Percentiles rank a stretch among this genome's conserved stretches.
These are phyloP conservation scores for Sclerotinia sclerotiorum DNA, from an alignment of 2,329 filamentous ascomycete species.

Conservation along the genomic window DNA sequence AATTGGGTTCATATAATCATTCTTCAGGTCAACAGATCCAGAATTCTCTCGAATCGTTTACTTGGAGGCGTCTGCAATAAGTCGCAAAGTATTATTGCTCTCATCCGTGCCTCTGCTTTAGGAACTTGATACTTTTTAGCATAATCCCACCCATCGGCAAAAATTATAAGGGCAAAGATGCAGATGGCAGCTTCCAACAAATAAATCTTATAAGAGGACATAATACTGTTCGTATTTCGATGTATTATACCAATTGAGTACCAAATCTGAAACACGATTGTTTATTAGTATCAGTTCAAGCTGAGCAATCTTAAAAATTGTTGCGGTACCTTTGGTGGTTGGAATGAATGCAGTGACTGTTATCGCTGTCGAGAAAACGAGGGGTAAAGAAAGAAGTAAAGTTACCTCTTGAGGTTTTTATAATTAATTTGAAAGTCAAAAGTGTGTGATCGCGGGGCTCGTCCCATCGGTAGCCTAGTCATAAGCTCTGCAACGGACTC, in stretches of 20 bases:
- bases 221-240: no score
- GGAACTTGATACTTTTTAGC: neutral
- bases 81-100: neutral
- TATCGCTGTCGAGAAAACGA: neutral
- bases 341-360: neutral
- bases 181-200: no score
- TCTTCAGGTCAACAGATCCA: no score
- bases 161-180: accelerated
- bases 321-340: neutral
- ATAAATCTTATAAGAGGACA: no score
- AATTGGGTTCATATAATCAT: no score
- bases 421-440: neutral
- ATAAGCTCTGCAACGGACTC: neutral
- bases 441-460: neutral
- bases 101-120: neutral
- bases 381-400: no score
- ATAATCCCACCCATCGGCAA: accelerated
- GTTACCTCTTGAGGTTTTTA: neutral
- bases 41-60: neutral
- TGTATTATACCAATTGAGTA: no score
- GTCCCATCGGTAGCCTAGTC: neutral
- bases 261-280: neutral
- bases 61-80: neutral
- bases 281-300: neutral
- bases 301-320: neutral